phyloP scores from a whole-genome alignment of 495 filamentous ascomycete species.

The Oidiodendron maius region DNA sequence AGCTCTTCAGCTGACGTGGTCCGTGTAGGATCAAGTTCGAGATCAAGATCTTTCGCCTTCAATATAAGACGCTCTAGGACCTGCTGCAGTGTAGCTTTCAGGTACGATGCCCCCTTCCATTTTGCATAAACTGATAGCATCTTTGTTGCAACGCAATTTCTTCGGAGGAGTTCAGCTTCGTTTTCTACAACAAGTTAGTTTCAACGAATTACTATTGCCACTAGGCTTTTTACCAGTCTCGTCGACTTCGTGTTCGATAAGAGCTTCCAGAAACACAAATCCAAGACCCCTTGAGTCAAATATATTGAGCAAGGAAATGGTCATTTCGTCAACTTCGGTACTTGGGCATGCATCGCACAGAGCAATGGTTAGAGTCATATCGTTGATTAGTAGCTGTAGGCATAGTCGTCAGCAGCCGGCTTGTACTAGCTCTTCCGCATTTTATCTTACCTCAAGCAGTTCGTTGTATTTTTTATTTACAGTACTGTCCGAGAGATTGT shows the following conservation, averaged over 20 bases:
- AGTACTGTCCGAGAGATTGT: conserved; percentile 54
- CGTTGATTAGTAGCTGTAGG: conserved; percentile 47
- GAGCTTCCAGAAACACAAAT: conserved; percentile 52
- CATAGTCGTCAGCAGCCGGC: background rate
- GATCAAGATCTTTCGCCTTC: conserved; percentile 53
- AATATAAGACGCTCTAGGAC: conserved; percentile 54
- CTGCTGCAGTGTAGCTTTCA: conserved; percentile 56
- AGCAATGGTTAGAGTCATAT: conserved; percentile 52
- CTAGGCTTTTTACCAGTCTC: conserved; percentile 41
- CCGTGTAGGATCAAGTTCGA: conserved; percentile 57
- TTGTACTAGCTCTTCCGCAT: background rate
- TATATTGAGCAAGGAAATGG: conserved; percentile 58
- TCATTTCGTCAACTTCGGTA: conserved; percentile 58
- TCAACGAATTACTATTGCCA: background rate
- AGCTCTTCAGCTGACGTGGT: conserved; percentile 51
- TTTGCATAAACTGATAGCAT: conserved; percentile 63
- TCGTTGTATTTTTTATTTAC: conserved; percentile 61
- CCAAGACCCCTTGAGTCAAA: conserved; percentile 56
- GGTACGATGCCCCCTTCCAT: conserved; percentile 58
- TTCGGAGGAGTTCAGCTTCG: conserved; percentile 54
- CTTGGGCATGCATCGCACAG: conserved; percentile 59
- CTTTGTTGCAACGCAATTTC: conserved; percentile 62
- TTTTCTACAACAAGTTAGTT: conserved; percentile 36
- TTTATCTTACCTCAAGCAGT: conserved; percentile 43
- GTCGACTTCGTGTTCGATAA: conserved; percentile 60